These are phyloP conservation scores for Hyparrhenia diplandra DNA, from an alignment of 176 grass and related monocot species.

Conservation along the genomic window DNA sequence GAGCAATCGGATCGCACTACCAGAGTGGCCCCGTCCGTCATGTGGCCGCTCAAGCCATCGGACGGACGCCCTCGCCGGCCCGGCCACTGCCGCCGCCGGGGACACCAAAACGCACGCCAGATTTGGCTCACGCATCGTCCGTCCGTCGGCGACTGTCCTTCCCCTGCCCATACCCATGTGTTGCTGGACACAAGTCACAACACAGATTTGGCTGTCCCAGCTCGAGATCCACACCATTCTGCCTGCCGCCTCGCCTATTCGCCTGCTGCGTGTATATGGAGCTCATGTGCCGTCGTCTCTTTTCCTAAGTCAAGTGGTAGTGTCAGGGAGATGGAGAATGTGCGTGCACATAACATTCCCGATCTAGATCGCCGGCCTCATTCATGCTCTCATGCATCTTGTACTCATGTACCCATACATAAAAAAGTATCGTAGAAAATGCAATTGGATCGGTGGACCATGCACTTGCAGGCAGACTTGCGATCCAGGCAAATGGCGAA, in stretches of 20 bases:
- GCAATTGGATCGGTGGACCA: neutral
- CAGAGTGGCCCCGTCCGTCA: neutral
- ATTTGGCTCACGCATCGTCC: neutral
- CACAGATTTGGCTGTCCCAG: neutral
- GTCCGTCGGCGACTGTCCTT: neutral
- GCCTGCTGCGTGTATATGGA: neutral
- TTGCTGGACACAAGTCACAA: neutral
- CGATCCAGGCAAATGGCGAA: neutral
- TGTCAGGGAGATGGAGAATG: neutral
- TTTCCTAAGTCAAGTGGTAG: neutral
- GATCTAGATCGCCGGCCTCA: constrained; percentile 23
- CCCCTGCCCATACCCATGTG: neutral
- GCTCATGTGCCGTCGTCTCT: constrained; percentile 4
- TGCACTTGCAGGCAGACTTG: neutral
- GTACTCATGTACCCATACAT: neutral
- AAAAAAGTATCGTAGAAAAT: neutral
- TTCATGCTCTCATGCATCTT: neutral
- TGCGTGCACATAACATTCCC: constrained; percentile 6
- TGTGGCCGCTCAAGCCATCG: neutral
- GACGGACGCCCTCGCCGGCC: too few species aligned
- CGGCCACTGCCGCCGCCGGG: neutral
- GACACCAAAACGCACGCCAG: neutral
- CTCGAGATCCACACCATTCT: neutral
- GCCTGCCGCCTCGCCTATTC: neutral
- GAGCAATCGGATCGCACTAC: neutral